Conservation (phyloP, 2,329 filamentous ascomycete species). For the Endothia cerciana region DNA sequence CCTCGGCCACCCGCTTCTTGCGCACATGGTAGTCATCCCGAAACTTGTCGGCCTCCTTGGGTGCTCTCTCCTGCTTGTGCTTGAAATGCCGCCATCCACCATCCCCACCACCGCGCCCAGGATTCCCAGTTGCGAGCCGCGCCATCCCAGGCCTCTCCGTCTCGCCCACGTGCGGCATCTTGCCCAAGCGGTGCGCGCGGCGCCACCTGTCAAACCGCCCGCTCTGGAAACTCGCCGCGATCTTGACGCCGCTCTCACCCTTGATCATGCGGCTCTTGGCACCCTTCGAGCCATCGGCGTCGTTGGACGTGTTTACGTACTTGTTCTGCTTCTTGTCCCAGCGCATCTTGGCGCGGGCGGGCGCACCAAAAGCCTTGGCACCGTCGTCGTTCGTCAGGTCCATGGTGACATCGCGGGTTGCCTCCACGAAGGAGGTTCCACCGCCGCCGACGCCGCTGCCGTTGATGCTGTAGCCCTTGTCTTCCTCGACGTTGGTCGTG, state of each 20-base stretch:
- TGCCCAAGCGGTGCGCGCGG: slow-evolving; percentile 78
- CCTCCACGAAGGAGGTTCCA: slow-evolving; percentile 76
- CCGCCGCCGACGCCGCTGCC: slow-evolving; percentile 61
- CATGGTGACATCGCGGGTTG: slow-evolving; percentile 87
- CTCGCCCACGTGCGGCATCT: slow-evolving; percentile 82
- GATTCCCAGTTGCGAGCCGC: slow-evolving; percentile 37
- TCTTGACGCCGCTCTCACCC: slow-evolving; percentile 94
- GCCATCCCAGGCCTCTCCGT: slow-evolving; percentile 59
- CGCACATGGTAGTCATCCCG: slow-evolving; percentile 87
- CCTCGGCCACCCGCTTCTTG: slow-evolving; percentile 88
- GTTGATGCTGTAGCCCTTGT: slow-evolving; percentile 91
- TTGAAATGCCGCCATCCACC: slow-evolving; percentile 67
- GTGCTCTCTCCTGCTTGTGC: slow-evolving; percentile 85
- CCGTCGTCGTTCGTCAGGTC: slow-evolving; percentile 90
- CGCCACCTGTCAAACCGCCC: slow-evolving; percentile 94
- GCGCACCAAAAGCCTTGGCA: slow-evolving; percentile 76
- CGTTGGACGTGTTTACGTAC: slow-evolving; percentile 89
- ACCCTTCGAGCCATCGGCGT: slow-evolving; percentile 85
- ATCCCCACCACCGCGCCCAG: slow-evolving; percentile 38
- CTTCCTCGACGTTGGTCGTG: slow-evolving; percentile 79
- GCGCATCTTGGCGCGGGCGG: slow-evolving; percentile 76
- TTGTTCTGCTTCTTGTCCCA: slow-evolving; percentile 98
- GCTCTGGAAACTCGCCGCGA: slow-evolving; percentile 89
- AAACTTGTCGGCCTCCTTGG: slow-evolving; percentile 91
- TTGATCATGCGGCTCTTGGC: slow-evolving; percentile 66